Evolutionary conservation across 495 filamentous ascomycete genomes (phyloP).

Genomic region (Lindgomyces ingoldianus): DNA sequence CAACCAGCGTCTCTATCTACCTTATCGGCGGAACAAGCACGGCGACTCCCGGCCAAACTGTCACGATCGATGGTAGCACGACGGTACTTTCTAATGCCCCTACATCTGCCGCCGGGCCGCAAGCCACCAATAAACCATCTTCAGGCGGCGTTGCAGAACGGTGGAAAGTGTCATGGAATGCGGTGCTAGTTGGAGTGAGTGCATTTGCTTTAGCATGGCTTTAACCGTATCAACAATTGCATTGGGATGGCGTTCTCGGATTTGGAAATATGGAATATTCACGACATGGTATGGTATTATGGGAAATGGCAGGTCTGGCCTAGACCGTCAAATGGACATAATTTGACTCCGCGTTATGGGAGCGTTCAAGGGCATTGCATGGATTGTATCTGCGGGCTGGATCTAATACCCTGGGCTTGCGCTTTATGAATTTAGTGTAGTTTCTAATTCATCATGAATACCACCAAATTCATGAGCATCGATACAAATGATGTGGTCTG

Average conservation of each 20-base stretch:
- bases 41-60: conserved; percentile 22
- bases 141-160: background rate
- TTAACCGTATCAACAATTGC: background rate
- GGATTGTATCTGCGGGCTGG: background rate
- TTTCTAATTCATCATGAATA: background rate
- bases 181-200: background rate
- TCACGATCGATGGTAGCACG: conserved; percentile 8
- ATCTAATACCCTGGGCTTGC: background rate
- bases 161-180: background rate
- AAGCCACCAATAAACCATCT: background rate
- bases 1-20: conserved; percentile 10
- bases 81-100: conserved; percentile 6
- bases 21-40: conserved; percentile 10
- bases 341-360: background rate
- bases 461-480: no score
- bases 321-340: background rate
- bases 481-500: no score
- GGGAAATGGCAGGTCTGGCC: background rate
- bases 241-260: background rate
- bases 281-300: background rate
- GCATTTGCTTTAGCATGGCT: background rate
- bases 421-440: background rate
- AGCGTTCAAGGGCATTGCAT: background rate
- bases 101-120: background rate
- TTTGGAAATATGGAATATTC: background rate